Percentiles rank a stretch among this genome's conserved stretches.
Evolutionary conservation across 148 eudicot genomes (phyloP).

Genomic region (Dysphania ambrosioides): DNA sequence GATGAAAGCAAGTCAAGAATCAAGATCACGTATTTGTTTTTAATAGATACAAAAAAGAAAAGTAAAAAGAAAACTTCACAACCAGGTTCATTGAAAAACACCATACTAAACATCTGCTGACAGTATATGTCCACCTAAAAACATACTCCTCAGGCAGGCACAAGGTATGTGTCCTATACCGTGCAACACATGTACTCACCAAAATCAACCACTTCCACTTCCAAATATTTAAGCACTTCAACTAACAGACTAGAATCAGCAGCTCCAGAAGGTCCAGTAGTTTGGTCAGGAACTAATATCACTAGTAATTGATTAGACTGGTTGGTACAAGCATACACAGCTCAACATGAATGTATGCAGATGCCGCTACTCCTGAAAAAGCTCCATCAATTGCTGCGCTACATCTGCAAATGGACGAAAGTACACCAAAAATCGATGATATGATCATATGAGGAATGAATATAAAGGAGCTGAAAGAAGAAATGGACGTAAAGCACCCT

Average conservation of each 20-base stretch:
- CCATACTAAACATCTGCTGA: background rate
- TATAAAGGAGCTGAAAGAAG: background rate
- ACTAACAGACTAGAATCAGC: background rate
- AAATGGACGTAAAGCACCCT: background rate
- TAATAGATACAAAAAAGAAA: no score
- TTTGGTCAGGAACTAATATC: background rate
- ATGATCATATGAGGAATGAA: background rate
- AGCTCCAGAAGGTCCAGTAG: constrained; percentile 11
- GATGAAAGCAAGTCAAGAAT: background rate
- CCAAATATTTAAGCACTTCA: background rate
- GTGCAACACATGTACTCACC: background rate
- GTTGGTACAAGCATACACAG: constrained; percentile 11
- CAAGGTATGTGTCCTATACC: background rate
- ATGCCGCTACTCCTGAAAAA: constrained; percentile 33
- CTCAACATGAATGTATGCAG: constrained; percentile 2
- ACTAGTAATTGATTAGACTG: background rate
- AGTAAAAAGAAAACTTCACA: background rate
- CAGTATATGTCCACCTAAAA: background rate
- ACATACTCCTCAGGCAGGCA: background rate
- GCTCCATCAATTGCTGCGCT: constrained; percentile 68
- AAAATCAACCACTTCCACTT: background rate
- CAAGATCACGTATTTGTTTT: no score
- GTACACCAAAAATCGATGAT: background rate
- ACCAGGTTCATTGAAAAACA: background rate
- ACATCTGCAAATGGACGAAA: constrained; percentile 52